These are phyloP conservation scores for Farysia itapuensis DNA, from an alignment of 1,284 basidiomycete species.

Conservation along the genomic window DNA sequence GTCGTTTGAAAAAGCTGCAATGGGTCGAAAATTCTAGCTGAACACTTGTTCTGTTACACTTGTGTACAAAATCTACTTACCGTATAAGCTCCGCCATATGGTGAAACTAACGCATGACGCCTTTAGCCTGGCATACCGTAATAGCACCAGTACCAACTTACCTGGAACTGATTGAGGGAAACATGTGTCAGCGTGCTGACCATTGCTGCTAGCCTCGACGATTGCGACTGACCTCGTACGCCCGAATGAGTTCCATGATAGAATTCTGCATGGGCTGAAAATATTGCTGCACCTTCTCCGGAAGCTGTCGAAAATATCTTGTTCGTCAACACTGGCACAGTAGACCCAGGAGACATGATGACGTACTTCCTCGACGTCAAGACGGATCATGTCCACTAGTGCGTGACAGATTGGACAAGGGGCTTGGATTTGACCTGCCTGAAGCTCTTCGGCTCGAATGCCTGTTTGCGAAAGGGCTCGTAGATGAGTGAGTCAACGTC, in stretches of 20 bases:
- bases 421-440: slow-evolving; percentile 1
- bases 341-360: too few relatives aligned
- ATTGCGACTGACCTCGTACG: slow-evolving; percentile 4
- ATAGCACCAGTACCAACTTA: too few relatives aligned
- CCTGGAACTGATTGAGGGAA: slow-evolving; percentile 32
- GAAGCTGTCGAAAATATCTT: too few relatives aligned
- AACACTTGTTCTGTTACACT: too few relatives aligned
- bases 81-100: slow-evolving; percentile 24
- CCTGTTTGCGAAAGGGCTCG: background rate
- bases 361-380: slow-evolving; percentile 6
- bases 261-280: slow-evolving; percentile 14
- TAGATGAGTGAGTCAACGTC: background rate
- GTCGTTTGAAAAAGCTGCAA: slow-evolving; percentile 17
- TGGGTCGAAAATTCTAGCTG: too few relatives aligned
- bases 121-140: too few relatives aligned
- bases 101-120: slow-evolving; percentile 6
- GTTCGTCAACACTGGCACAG: too few relatives aligned
- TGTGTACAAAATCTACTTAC: slow-evolving; percentile 2
- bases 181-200: background rate
- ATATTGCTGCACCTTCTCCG: slow-evolving; percentile 1
- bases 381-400: slow-evolving; percentile 3
- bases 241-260: slow-evolving; percentile 1
- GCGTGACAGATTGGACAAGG: slow-evolving; percentile 4
- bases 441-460: background rate
- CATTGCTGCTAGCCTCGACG: too few relatives aligned